These are phyloP conservation scores for Plenodomus lindquistii DNA, from an alignment of 2,329 filamentous ascomycete genomes.

Conservation along the genomic window DNA sequence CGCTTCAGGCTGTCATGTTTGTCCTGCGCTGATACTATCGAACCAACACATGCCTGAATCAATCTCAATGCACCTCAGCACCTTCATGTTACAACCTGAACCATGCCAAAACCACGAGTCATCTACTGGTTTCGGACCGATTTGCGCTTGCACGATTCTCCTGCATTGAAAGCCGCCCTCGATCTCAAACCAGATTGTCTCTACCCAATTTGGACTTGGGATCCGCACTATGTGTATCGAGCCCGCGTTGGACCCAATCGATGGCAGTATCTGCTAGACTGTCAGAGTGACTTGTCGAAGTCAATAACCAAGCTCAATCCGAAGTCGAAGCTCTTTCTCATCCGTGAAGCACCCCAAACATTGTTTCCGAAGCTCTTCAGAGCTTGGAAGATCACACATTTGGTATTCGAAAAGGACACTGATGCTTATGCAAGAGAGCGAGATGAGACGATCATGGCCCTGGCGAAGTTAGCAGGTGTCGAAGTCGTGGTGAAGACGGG, in stretches of 20 bases:
- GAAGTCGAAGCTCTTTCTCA: conserved; percentile 71
- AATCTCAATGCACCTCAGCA: background rate
- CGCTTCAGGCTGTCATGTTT: background rate
- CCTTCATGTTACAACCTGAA: background rate
- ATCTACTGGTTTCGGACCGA: conserved; percentile 82
- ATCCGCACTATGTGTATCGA: conserved; percentile 77
- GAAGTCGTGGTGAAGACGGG: conserved; percentile 67
- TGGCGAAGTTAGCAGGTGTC: conserved; percentile 69
- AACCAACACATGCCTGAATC: background rate
- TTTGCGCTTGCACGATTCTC: conserved; percentile 75
- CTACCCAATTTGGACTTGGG: conserved; percentile 80
- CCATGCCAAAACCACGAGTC: conserved; percentile 57
- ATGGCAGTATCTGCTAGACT: conserved; percentile 75
- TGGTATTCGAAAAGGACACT: conserved; percentile 80
- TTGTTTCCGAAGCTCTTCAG: conserved; percentile 73
- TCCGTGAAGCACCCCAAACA: conserved; percentile 73
- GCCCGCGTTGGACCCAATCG: conserved; percentile 71
- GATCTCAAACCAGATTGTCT: conserved; percentile 69
- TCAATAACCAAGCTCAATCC: conserved; percentile 71
- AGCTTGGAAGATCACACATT: conserved; percentile 72
- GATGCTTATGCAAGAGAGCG: conserved; percentile 71
- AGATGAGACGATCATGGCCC: conserved; percentile 61
- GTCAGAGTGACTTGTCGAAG: conserved; percentile 69
- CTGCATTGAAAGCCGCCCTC: conserved; percentile 71
- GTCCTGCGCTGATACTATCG: background rate